Base-by-base conservation (phyloP, 805 yeast species). In the Torulaspora microellipsoides region DNA sequence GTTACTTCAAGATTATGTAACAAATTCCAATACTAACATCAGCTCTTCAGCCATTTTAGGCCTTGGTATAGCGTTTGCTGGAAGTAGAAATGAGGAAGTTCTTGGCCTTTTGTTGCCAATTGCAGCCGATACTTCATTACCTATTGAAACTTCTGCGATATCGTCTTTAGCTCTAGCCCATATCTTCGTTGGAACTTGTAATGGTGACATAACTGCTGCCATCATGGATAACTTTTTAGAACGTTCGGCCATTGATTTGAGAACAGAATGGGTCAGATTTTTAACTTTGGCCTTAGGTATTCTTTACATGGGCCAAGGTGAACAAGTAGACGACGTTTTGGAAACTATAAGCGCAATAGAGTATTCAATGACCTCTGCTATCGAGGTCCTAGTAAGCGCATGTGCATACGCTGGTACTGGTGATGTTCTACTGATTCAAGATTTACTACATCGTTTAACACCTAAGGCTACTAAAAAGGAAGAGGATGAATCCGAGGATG, bases 361-460 rank as follows among this genome's bases (percentile, higher is more conserved):
- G 54, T 97, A 91, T 62, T 97, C 97, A 32, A 83, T 93, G 59
- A 81, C 93, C 23, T 82, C 85, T 54, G 85, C 95, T 36, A 78
- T 90, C 60, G 93, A 87, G 66, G 93, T 89, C 12, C 73, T 93
- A 59, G 89, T 95, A 28, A 88, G 84, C 49, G 84, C 90, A 41
- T 86, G 97, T 70, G 95, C 98, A 3, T 90, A 85, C 69, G 95
- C 96, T 9, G 99, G 98, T 50, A 88, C 98, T 31, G 99, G 99
- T 54, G 93, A 93, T 63, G 99, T 93, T 27, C 76, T 93, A 49
- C 93, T 90, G 70, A 85, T 93, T 49, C 99, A 93, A 71, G 81
- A 87, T 31, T 73, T 93, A 59, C 76, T 91, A 57, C 95, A 88
- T 58, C 88, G 89, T 76, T 79, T 93, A 60, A 84, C 95, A 6